A percentile compares a stretch with the other conserved stretches of the same genome.
Evolutionary conservation across 441 rosid species (phyloP).

Genomic region (Populus hybrid): DNA sequence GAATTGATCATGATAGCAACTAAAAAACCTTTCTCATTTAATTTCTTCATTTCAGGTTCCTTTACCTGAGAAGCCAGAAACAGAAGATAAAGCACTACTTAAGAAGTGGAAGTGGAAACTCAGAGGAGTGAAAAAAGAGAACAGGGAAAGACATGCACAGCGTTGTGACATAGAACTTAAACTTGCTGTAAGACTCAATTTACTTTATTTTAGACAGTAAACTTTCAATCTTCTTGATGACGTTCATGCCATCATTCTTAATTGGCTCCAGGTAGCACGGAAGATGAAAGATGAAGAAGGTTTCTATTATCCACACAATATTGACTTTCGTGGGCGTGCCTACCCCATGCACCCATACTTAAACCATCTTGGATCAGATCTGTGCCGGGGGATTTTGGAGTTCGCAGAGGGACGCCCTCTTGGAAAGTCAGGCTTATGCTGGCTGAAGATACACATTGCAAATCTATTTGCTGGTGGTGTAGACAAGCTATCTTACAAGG

Average conservation of each 20-base stretch:
- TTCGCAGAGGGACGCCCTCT: conserved; percentile 93
- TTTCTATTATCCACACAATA: conserved; percentile 95
- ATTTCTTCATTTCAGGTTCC: conserved; percentile 53
- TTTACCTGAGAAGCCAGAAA: conserved; percentile 81
- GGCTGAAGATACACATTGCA: conserved; percentile 97
- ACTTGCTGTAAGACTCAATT: conserved; percentile 65
- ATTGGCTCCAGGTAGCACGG: conserved; percentile 75
- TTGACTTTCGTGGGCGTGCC: conserved; percentile 99
- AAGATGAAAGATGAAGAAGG: conserved; percentile 23
- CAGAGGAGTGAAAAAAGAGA: conserved; percentile 56
- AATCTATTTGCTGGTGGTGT: conserved; percentile 94
- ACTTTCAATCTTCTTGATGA: not conserved
- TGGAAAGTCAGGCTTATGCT: conserved; percentile 74
- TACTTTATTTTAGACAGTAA: conserved; percentile 4
- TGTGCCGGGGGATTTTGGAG: conserved; percentile 92
- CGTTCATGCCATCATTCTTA: conserved; percentile 19
- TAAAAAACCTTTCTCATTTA: not conserved
- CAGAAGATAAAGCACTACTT: conserved; percentile 65
- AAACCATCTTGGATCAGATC: conserved; percentile 98
- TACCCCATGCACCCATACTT: conserved; percentile 97
- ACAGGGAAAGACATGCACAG: conserved; percentile 84
- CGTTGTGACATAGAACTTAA: conserved; percentile 96
- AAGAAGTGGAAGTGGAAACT: conserved; percentile 89
- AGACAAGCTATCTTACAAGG: conserved; percentile 83
- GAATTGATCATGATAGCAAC: conserved; percentile 2